Percentiles rank a stretch among this genome's conserved stretches.
phyloP scores from a whole-genome alignment of 257 asterid species.

The Fraxinus anomala region DNA sequence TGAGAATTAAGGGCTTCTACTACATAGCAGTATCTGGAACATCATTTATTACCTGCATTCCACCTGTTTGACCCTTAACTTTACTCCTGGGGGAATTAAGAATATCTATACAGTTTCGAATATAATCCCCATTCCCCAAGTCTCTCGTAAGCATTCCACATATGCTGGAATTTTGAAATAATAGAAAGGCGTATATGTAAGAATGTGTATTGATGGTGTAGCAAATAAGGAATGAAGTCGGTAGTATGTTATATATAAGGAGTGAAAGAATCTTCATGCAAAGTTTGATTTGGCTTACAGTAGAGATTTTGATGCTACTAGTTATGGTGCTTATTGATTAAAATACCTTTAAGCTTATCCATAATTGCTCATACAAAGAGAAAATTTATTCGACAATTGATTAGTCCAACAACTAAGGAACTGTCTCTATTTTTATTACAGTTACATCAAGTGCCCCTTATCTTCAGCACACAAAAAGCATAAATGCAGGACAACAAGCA shows the following conservation, averaged over 20 bases:
- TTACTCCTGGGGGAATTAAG: not conserved
- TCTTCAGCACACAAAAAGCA: not conserved
- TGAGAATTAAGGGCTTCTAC: not conserved
- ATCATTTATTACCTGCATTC: not conserved
- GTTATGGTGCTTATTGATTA: not conserved
- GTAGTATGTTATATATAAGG: not conserved
- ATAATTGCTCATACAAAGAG: not conserved
- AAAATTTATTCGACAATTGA: not conserved
- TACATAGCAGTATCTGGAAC: not conserved
- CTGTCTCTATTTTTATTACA: not conserved
- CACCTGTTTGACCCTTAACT: not conserved
- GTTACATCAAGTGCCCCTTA: not conserved
- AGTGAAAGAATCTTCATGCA: not conserved
- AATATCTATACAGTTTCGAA: too few relatives aligned
- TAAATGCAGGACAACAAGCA: not conserved
- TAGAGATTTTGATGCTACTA: constrained; percentile 11
- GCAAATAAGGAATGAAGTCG: not conserved
- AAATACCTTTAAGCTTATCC: not conserved
- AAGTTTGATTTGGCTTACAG: not conserved
- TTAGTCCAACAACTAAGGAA: not conserved
- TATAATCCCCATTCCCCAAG: not conserved
- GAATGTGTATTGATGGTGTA: not conserved
- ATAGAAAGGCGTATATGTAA: not conserved
- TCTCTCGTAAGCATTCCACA: not conserved
- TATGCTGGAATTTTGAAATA: not conserved